Base-by-base conservation (phyloP, 345 rosid species). In the Populus ilicifolia region DNA sequence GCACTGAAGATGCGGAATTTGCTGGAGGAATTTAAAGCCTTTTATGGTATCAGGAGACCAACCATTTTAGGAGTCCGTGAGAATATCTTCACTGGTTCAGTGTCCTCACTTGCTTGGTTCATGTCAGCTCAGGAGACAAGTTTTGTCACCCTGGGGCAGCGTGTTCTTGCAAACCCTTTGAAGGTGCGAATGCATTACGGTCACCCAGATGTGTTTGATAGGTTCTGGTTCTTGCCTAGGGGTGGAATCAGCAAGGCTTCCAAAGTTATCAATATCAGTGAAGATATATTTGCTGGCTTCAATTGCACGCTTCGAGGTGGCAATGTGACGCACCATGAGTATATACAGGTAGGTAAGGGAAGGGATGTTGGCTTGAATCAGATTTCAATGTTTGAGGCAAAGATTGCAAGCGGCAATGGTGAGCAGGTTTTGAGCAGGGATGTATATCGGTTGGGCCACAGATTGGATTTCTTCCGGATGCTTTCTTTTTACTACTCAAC, bases 181-280 rank as follows among this genome's bases (percentile, higher is more conserved):
- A 93, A 93, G 88, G 86, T 93, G 44, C 87, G 97, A 67, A 91
- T 93, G 98, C 98, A 93, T 81, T 91, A 93, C 78, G 97, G 98
- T 65, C 98, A 93, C 77, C 98, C 98, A 2, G 98, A 93, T 87
- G 97, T 93, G 62, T 93, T 94, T 69, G 98, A 94, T 86, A 83
- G 98, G 80, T 89, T 92, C 79, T 94, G 97, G 97, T 90, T 92
- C 87, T 71, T 94, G 85, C 83, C 89, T 73, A 89, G 96, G 43
- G 98, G 98, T 59, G 98, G 98, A 61, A 71, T 94, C 73, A 94
- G 98, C 85, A 94, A 94, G 87, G 98, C 98, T 67, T 92, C 98
- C 64, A 88, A 79, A 82, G 88, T 93, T 75, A 92, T 93, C 68
- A 93, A 93, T 72, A 87, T 93, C 77, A 93, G 97, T 69, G 98